Evolutionary conservation across 257 asterid species (phyloP).

Genomic region (Sherardia arvensis): DNA sequence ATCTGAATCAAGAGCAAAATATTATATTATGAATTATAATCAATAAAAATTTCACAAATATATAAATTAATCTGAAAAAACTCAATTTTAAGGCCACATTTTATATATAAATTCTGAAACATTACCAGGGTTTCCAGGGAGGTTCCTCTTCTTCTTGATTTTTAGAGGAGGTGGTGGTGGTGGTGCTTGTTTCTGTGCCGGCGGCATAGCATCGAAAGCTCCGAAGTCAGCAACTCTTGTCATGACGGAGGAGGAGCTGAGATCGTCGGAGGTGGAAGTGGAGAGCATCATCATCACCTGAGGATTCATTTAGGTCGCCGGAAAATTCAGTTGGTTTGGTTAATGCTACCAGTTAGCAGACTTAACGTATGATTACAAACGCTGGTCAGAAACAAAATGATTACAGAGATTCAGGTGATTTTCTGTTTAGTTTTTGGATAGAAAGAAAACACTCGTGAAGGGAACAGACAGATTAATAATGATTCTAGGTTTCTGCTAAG

Average conservation of each 20-base stretch:
- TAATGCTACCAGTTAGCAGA: too few relatives aligned
- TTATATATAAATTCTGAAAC: too few relatives aligned
- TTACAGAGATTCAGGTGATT: neutral
- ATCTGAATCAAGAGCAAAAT: slow-evolving; percentile 24
- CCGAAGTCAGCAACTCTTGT: neutral
- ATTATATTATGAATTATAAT: too few relatives aligned
- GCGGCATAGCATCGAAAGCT: neutral
- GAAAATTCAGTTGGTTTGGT: neutral
- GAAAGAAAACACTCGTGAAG: neutral
- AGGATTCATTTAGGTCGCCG: neutral
- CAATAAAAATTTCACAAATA: too few relatives aligned
- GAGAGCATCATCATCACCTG: neutral
- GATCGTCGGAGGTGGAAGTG: neutral
- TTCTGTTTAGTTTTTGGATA: neutral
- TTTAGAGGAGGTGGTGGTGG: neutral
- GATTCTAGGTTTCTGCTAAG: too few relatives aligned
- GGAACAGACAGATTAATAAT: neutral
- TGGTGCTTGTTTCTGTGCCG: neutral
- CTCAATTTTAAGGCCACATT: too few relatives aligned
- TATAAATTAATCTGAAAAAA: too few relatives aligned
- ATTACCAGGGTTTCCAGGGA: slow-evolving; percentile 82
- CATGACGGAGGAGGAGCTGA: neutral
- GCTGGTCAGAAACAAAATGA: neutral
- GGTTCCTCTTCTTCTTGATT: slow-evolving; percentile 70
- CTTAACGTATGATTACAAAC: too few relatives aligned